These are phyloP conservation scores for Paramarasmius palmivorus DNA, from an alignment of 1,284 basidiomycete species.

Conservation along the genomic window DNA sequence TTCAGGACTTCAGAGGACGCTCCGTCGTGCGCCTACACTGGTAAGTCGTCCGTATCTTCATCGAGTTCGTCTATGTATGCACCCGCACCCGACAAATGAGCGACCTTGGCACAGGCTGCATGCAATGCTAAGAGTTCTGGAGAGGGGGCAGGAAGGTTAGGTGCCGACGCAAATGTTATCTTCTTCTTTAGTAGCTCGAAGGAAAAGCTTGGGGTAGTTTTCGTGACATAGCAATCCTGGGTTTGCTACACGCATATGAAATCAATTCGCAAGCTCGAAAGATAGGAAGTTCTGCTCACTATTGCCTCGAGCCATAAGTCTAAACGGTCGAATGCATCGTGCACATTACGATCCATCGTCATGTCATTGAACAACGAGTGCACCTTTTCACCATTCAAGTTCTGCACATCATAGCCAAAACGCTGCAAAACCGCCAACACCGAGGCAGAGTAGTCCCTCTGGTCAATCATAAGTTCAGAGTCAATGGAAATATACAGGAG, in stretches of 20 bases:
- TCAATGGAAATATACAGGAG: not conserved
- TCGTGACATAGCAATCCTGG: not conserved
- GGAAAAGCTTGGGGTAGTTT: too few species aligned
- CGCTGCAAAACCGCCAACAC: conserved; percentile 11
- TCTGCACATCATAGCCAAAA: conserved; percentile 12
- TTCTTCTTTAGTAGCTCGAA: too few species aligned
- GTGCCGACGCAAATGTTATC: conserved; percentile 4
- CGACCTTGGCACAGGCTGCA: conserved; percentile 29
- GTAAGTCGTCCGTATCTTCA: not conserved
- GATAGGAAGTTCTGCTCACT: conserved; percentile 16
- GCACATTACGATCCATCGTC: conserved; percentile 11
- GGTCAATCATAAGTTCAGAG: not conserved
- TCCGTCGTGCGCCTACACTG: conserved; percentile 1
- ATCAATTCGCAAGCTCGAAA: too few species aligned
- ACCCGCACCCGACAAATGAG: conserved; percentile 31
- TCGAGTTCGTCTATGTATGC: conserved; percentile 27
- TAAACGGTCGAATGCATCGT: conserved; percentile 24
- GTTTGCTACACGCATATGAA: not conserved
- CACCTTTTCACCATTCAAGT: conserved; percentile 28
- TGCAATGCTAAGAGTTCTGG: conserved; percentile 19
- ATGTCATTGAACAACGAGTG: too few species aligned
- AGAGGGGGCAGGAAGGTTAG: conserved; percentile 14
- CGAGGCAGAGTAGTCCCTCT: conserved; percentile 11
- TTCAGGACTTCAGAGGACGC: too few species aligned
- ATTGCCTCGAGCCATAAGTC: conserved; percentile 29